phyloP scores from a whole-genome alignment of 176 grass and related monocot genomes.

The Phoenix dactylifera region DNA sequence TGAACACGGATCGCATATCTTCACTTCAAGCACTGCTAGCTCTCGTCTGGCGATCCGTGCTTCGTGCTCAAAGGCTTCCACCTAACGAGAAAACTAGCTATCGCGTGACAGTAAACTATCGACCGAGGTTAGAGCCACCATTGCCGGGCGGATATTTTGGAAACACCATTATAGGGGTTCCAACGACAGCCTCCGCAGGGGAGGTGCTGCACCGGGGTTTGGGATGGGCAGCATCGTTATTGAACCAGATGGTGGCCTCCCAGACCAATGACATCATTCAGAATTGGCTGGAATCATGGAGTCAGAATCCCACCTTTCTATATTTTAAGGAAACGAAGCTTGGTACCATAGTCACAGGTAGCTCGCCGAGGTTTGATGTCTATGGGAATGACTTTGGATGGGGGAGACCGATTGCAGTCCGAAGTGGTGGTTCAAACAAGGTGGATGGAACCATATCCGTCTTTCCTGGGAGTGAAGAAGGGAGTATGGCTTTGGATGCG shows the following conservation, averaged over 20 bases:
- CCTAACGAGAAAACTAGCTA: conserved; percentile 44
- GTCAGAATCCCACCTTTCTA: conserved; percentile 69
- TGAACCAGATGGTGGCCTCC: conserved; percentile 47
- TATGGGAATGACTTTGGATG: conserved; percentile 94
- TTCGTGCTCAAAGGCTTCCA: conserved; percentile 47
- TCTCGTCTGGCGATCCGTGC: conserved; percentile 58
- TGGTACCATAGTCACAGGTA: conserved; percentile 66
- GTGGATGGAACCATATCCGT: conserved; percentile 55
- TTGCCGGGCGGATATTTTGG: conserved; percentile 43
- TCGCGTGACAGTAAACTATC: conserved; percentile 90
- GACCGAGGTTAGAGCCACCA: conserved; percentile 36
- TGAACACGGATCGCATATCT: conserved; percentile 34
- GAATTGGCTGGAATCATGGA: conserved; percentile 45
- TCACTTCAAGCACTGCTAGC: conserved; percentile 85
- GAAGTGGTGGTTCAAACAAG: conserved; percentile 87
- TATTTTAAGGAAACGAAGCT: conserved; percentile 76
- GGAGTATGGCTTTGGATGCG: conserved; percentile 3
- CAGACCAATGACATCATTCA: conserved; percentile 44
- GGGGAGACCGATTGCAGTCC: conserved; percentile 61
- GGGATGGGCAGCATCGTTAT: conserved; percentile 39
- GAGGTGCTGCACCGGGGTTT: conserved; percentile 55
- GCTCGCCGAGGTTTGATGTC: conserved; percentile 85
- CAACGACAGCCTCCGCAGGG: conserved; percentile 47
- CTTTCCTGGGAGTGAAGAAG: background rate
- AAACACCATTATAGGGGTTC: conserved; percentile 78